Conservation (phyloP, 805 yeast species). For the Ogataea wickerhamii region DNA sequence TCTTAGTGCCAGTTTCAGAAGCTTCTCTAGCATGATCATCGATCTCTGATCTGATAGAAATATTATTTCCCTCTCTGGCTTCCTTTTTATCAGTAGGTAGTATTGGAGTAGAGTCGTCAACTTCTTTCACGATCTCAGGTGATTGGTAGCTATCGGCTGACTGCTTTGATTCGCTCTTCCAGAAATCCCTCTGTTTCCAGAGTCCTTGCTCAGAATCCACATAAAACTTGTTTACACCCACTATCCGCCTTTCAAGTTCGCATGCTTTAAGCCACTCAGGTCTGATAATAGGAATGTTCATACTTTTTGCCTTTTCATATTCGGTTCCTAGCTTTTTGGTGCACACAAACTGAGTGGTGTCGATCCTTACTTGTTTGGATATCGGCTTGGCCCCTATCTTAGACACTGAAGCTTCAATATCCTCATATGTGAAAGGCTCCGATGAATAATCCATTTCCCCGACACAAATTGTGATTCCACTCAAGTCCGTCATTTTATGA, state of each 20-base stretch:
- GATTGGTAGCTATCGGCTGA: background rate
- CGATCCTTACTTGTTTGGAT: constrained; percentile 71
- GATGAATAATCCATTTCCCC: constrained; percentile 65
- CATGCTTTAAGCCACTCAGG: constrained; percentile 98
- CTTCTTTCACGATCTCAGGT: too few relatives aligned
- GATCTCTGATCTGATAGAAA: background rate
- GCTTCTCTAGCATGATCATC: too few relatives aligned
- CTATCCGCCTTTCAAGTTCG: constrained; percentile 80
- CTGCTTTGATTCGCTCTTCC: constrained; percentile 26
- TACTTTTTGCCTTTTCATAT: constrained; percentile 72
- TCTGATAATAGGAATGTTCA: constrained; percentile 88
- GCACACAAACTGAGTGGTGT: constrained; percentile 91
- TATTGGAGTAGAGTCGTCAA: too few relatives aligned
- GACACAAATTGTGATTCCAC: constrained; percentile 87
- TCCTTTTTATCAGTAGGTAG: too few relatives aligned
- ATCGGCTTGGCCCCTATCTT: constrained; percentile 83
- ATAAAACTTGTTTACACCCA: constrained; percentile 87
- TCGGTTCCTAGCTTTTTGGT: constrained; percentile 63
- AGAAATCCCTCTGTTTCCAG: constrained; percentile 44
- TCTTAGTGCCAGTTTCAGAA: too few relatives aligned
- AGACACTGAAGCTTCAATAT: constrained; percentile 57
- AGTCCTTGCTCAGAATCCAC: constrained; percentile 48
- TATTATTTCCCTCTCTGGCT: background rate
- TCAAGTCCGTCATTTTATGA: constrained; percentile 92
- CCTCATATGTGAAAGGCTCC: constrained; percentile 48